Base-by-base conservation (phyloP, 2,329 filamentous ascomycete genomes). In the Aspergillus caelatus region DNA sequence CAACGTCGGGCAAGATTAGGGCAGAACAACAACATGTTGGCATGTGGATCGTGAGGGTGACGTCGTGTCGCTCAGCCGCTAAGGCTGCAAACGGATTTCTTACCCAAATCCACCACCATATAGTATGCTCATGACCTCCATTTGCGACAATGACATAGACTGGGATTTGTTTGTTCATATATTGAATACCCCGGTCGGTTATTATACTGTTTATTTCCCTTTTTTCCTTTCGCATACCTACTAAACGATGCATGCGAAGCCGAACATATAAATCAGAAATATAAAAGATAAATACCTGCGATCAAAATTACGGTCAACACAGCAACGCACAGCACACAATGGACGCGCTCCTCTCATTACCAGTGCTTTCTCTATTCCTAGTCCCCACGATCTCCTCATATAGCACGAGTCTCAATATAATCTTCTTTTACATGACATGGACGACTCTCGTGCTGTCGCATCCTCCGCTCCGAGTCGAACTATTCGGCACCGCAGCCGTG, bases 361-460 rank as follows among this genome's bases (percentile, higher is more conserved):
- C 75, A 9, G 56, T 75, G 11, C 63, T 76, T 8, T 72, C 71
- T 1, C 43, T 77, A 26, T 66, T 75, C 41, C 65, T 76, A 10
- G 46, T 76, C 2, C 74, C 74, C 6, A 67, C 69, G 12, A 52
- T 88, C 62, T 85, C 87, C 8, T 90, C 91, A 8, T 93, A 90
- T 81, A 89, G 83, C 48, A 94, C 93, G 1, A 93, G 89, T 1
- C 82, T 96, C 67, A 97, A 95, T 76, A 80, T 96, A 28, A 81
- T 96, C 66, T 94, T 96, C 82, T 95, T 97, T 78, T 94, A 93
- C 77, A 86, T 96, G 81, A 94, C 92, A 70, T 97, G 93, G 93
- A 88, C 88, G 7, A 94, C 92, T 0, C 84, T 97, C 36, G 88
- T 96, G 45, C 82, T 94, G 3, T 91, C 90, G 8, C 91, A 96